Evolutionary conservation across 2,329 filamentous ascomycete species (phyloP).

Genomic region (Zymoseptoria tritici): DNA sequence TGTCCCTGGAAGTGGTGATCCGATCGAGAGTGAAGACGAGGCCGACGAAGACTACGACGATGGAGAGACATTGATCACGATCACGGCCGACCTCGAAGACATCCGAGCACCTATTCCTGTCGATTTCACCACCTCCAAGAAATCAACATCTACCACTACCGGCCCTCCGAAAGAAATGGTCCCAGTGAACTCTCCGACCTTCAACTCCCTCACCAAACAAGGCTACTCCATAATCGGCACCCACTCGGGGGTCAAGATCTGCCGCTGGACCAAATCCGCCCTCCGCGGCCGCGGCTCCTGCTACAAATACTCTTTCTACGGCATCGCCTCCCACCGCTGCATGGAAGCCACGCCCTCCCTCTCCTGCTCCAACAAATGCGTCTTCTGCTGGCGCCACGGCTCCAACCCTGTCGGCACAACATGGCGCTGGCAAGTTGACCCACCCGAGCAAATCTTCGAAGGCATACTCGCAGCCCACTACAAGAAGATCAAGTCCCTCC

Average conservation of each 20-base stretch:
- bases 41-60: slow-evolving; percentile 51
- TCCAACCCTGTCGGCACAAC: slow-evolving; percentile 95
- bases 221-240: slow-evolving; percentile 92
- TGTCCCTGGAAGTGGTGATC: slow-evolving; percentile 72
- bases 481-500: slow-evolving; percentile 95
- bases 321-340: slow-evolving; percentile 90
- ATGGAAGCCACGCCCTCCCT: slow-evolving; percentile 97
- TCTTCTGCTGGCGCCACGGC: slow-evolving; percentile 97
- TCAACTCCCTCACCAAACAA: slow-evolving; percentile 85
- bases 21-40: slow-evolving; percentile 78
- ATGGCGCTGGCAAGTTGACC: slow-evolving; percentile 93
- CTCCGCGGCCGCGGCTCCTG: slow-evolving; percentile 88
- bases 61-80: slow-evolving; percentile 29
- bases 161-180: slow-evolving; percentile 79
- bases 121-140: slow-evolving; percentile 69
- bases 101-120: slow-evolving; percentile 61
- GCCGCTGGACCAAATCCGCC: slow-evolving; percentile 96
- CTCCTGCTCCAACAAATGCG: slow-evolving; percentile 95
- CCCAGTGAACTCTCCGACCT: slow-evolving; percentile 79
- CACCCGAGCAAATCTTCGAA: slow-evolving; percentile 79
- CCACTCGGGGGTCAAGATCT: slow-evolving; percentile 95
- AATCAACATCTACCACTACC: slow-evolving; percentile 39
- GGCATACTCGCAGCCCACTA: slow-evolving; percentile 90
- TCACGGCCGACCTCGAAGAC: slow-evolving; percentile 67
- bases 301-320: slow-evolving; percentile 97